Evolutionary conservation across 352 stramenopile genomes (phyloP).

Genomic region (Phytophthora constricta): DNA sequence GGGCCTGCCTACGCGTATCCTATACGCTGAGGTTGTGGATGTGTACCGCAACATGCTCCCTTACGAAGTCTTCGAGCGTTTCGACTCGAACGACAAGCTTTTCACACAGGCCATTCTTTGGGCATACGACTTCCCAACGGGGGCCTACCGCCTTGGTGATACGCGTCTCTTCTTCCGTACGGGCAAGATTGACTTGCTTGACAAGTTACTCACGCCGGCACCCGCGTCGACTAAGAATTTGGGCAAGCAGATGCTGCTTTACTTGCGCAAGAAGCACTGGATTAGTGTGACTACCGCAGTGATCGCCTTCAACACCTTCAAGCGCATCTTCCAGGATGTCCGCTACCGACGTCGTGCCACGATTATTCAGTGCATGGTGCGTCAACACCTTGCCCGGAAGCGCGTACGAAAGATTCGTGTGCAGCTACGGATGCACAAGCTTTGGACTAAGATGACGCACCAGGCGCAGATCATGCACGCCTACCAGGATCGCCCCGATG

Average conservation of each 20-base stretch:
- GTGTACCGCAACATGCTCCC: slow-evolving; percentile 80
- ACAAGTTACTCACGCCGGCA: slow-evolving; percentile 74
- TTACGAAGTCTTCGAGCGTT: slow-evolving; percentile 66
- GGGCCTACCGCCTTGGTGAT: slow-evolving; percentile 80
- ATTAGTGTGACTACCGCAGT: slow-evolving; percentile 70
- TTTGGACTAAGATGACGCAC: slow-evolving; percentile 74
- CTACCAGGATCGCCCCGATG: slow-evolving; percentile 79
- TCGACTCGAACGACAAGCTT: slow-evolving; percentile 86
- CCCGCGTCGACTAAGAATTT: slow-evolving; percentile 34
- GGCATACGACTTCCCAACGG: slow-evolving; percentile 77
- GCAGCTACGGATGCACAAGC: slow-evolving; percentile 61
- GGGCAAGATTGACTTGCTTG: slow-evolving; percentile 85
- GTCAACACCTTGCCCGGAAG: slow-evolving; percentile 77
- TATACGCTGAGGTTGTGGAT: slow-evolving; percentile 87
- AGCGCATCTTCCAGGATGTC: slow-evolving; percentile 72
- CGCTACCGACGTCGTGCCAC: slow-evolving; percentile 75
- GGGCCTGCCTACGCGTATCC: slow-evolving; percentile 81
- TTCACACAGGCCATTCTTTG: slow-evolving; percentile 88
- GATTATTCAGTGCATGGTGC: slow-evolving; percentile 82
- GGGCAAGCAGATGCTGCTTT: slow-evolving; percentile 56
- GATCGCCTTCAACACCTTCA: slow-evolving; percentile 77
- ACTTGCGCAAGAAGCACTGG: slow-evolving; percentile 84
- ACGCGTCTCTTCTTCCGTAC: slow-evolving; percentile 87
- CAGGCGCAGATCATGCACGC: slow-evolving; percentile 76
- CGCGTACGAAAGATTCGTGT: slow-evolving; percentile 65